Base-by-base conservation (phyloP, 805 yeast genomes). In the Pichia phayaonensis region DNA sequence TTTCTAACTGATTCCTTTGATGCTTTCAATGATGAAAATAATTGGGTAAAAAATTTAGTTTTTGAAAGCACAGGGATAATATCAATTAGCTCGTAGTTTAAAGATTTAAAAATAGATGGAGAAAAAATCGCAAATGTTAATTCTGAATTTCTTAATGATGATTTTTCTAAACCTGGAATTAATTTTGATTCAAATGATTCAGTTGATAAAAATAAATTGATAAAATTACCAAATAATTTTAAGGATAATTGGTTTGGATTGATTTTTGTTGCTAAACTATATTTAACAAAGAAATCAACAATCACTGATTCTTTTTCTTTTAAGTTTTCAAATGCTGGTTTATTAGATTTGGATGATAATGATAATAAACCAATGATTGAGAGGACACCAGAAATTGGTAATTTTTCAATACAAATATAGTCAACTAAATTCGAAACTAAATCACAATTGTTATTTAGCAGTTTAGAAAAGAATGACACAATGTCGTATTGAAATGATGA, bases 111-210 rank as follows among this genome's bases (percentile, higher is more conserved):
- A 10, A 89, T 60, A 12, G 73, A 71, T 4, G 81, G 77, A 2
- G 85, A 62, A n/a, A 83, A 62, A 20, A 60, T 56, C n/a, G 73
- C 74, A 50, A 88, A 77, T 0, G 87, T 77, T 39, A 71, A 65
- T 60, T 89, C 97, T 0, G 96, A 84, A 2, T 95, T 80, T 64
- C 96, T 77, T 55, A 90, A 71, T 46, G 84, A 72, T 1, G 90
- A 77, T 61, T 85, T 88, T 59, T 86, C 90, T 45, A 90, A 59
- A 20, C 77, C 73, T 2, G 95, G 88, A 4, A 61, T 10, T 8
- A 64, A 15, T 3, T 54, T 22, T 7, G 49, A 47, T 16, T 40
- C 45, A 38, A 58, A 52, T 8, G 59, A 57, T 12, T 54, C 51
- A 0, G 15, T 12, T 4, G 52, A 16, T 18, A 57, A 45, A 21